Conservation (phyloP, 2,329 filamentous ascomycete genomes). For the Microcera coccophila region DNA sequence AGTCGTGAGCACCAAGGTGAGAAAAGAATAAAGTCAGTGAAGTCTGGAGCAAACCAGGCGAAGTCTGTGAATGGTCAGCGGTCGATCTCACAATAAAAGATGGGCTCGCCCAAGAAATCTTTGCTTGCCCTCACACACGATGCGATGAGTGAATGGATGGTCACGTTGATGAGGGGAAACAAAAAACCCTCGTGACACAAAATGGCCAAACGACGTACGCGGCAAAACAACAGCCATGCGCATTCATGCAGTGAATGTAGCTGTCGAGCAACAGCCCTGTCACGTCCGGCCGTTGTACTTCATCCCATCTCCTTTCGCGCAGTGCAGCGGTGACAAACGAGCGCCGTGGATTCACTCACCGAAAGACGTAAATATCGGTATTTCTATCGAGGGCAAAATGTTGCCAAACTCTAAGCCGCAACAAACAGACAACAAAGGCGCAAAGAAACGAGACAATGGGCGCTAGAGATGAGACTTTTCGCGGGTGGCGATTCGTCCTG, state of each 20-base stretch:
- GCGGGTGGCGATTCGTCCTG: conserved; percentile 20
- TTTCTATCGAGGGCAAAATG: conserved; percentile 27
- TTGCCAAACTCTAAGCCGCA: conserved; percentile 28
- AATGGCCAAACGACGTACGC: conserved; percentile 7
- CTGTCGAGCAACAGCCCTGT: conserved; percentile 4
- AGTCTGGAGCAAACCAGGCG: conserved; percentile 16
- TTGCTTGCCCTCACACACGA: conserved; percentile 11
- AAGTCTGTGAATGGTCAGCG: conserved; percentile 23
- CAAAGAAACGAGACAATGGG: conserved; percentile 13
- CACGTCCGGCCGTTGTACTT: conserved; percentile 1
- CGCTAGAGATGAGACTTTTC: conserved; percentile 14
- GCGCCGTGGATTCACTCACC: conserved; percentile 15
- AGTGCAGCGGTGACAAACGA: conserved; percentile 1
- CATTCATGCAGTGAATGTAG: conserved; percentile 6
- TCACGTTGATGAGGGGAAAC: conserved; percentile 15
- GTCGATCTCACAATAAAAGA: conserved; percentile 11
- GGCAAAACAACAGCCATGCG: conserved; percentile 9
- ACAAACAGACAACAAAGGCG: conserved; percentile 19
- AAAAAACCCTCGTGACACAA: conserved; percentile 12
- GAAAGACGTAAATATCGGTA: conserved; percentile 26
- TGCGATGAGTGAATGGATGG: conserved; percentile 13
- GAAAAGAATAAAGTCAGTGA: conserved; percentile 13
- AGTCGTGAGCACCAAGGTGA: conserved; percentile 1
- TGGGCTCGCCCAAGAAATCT: neutral
- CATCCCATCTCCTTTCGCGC: conserved; percentile 4